Base-by-base conservation (phyloP, 2,329 filamentous ascomycete species). In the Diplodia scrobiculata region DNA sequence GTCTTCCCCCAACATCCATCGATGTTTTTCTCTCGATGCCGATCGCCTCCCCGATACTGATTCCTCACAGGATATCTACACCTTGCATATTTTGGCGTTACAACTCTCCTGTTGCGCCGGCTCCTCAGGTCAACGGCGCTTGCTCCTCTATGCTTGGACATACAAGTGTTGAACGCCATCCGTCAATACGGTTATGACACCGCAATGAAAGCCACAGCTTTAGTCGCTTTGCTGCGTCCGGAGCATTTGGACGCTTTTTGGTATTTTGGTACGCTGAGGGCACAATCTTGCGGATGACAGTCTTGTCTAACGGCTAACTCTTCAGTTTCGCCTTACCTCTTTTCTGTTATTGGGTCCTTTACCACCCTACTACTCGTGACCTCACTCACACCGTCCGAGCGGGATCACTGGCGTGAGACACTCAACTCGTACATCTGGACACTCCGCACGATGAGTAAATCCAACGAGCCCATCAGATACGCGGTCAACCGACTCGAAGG, bases 401-500 rank as follows among this genome's bases (percentile, higher is more conserved):
- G 66, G 6, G 66, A 69, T 45, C 60, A 68, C 32, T 69, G 66
- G 66, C 63, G 64, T 10, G 66, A 68, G 27, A 65, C 38, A 13
- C 58, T 69, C 10, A 51, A 63, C 17, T 64, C 66, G n/a, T 69
- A 68, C 32, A 59, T 68, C 5, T 69, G 68, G 68, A 68, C 53
- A 5, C 66, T 69, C 10, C 63, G 77, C 51, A 75, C 73, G 64
- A 75, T 75, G 72, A 78, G 75, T 71, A 78, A 79, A 66, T 74
- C 73, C 53, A 72, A 73, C 63, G 73, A 77, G 29, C 76, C 76
- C 2, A 77, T 78, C 71, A 72, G 73, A 48, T 78, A 78, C 58
- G 76, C 76, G 7, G 76, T 77, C 19, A 77, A 77, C 63, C 73
- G 76, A 7, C 72, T 78, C 5, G 76, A 78, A 55, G 76, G 76